Conservation (phyloP, 208 protist species). For the Leishmania amazonensis region DNA sequence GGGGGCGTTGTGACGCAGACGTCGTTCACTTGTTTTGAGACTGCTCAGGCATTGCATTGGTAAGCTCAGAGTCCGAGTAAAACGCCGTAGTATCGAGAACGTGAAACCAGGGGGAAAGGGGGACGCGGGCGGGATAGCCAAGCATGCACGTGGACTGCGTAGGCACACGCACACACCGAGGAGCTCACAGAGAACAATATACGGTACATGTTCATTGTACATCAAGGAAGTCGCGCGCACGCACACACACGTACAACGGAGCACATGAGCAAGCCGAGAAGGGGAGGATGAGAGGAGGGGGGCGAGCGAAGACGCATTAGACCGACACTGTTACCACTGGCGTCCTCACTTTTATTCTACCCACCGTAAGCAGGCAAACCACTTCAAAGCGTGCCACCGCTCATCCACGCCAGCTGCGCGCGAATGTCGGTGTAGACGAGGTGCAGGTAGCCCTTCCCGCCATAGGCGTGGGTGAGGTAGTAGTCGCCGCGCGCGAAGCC, state of each 20-base stretch:
- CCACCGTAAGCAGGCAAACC: neutral
- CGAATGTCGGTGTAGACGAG: conserved; percentile 81
- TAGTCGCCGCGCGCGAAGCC: conserved; percentile 82
- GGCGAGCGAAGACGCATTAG: neutral
- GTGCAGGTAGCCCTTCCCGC: conserved; percentile 73
- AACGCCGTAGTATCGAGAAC: neutral
- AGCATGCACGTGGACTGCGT: neutral
- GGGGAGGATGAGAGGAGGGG: neutral
- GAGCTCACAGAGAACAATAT: neutral
- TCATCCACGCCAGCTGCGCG: conserved; percentile 88
- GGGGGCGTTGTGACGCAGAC: neutral
- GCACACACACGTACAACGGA: neutral
- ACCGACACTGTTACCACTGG: neutral
- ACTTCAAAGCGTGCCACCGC: conserved; percentile 69
- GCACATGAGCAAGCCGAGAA: neutral
- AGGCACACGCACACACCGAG: neutral
- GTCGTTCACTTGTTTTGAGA: neutral
- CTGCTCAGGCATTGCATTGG: too few species aligned
- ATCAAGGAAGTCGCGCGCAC: neutral
- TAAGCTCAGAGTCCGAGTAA: neutral
- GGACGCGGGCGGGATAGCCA: neutral
- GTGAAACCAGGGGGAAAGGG: neutral
- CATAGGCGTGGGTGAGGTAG: conserved; percentile 72
- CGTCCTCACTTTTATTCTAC: neutral
- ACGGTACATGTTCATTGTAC: neutral